A percentile compares a stretch with the other conserved stretches of the same genome.
Conservation (phyloP, 345 rosid species). For the Acer yangbiense region DNA sequence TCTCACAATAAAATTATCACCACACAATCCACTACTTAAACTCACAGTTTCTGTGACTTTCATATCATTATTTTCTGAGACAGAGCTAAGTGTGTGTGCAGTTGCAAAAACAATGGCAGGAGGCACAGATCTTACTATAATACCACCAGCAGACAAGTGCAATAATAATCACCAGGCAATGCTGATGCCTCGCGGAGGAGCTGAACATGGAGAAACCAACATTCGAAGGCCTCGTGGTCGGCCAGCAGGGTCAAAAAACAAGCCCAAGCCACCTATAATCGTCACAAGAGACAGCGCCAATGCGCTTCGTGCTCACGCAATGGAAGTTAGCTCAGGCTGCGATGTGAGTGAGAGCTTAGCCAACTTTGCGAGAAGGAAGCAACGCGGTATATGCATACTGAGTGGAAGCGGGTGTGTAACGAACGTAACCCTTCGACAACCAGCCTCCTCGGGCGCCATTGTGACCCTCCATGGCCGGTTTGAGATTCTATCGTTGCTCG, state of each 20-base stretch:
- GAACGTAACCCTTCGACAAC: conserved; percentile 83
- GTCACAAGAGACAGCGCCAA: conserved; percentile 83
- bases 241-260: conserved; percentile 93
- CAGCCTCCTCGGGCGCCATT: conserved; percentile 77
- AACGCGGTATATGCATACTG: conserved; percentile 76
- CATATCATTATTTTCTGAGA: conserved; percentile 4
- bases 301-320: conserved; percentile 81
- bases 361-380: conserved; percentile 79
- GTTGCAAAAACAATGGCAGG: conserved; percentile 51
- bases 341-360: conserved; percentile 76
- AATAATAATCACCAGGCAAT: conserved; percentile 22
- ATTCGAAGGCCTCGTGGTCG: conserved; percentile 83
- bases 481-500: conserved; percentile 90
- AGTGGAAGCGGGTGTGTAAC: conserved; percentile 89
- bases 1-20: conserved; percentile 48
- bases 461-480: conserved; percentile 94
- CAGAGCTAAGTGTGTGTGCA: neutral
- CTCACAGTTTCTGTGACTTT: conserved; percentile 29
- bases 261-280: conserved; percentile 94
- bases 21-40: conserved; percentile 57
- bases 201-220: conserved; percentile 43
- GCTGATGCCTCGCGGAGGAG: conserved; percentile 30
- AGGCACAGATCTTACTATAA: conserved; percentile 39
- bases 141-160: conserved; percentile 42
- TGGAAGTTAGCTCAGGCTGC: conserved; percentile 92